Evolutionary conservation across 495 filamentous ascomycete species (phyloP).

Genomic region (Hypoxylon intermedium): DNA sequence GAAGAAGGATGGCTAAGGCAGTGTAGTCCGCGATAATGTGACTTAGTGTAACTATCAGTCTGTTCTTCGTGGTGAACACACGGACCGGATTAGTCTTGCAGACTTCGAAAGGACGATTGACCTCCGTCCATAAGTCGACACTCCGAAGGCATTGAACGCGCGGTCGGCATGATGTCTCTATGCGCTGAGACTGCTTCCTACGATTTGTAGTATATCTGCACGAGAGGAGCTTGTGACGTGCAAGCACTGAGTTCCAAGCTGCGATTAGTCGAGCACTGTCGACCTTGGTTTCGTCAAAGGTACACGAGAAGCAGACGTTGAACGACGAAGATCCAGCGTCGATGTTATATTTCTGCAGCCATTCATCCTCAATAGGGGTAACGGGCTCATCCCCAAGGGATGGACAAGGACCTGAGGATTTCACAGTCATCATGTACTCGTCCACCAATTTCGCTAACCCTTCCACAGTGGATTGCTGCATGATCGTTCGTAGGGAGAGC

Average conservation of each 20-base stretch:
- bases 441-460: too few species aligned
- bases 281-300: neutral
- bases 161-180: too few species aligned
- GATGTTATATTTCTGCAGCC: slow-evolving; percentile 7
- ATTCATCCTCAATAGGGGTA: slow-evolving; percentile 9
- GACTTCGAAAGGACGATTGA: too few species aligned
- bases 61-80: slow-evolving; percentile 18
- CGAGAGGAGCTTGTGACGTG: too few species aligned
- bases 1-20: slow-evolving; percentile 32
- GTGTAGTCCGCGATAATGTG: slow-evolving; percentile 45
- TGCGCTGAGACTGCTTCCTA: too few species aligned
- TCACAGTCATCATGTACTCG: neutral
- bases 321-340: neutral
- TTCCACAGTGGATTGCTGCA: neutral
- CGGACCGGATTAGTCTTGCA: slow-evolving; percentile 21
- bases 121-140: too few species aligned
- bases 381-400: neutral
- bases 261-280: neutral
- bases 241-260: too few species aligned
- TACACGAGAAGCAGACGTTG: neutral
- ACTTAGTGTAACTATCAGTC: slow-evolving; percentile 33
- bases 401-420: neutral
- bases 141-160: too few species aligned
- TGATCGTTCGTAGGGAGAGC: neutral
- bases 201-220: too few species aligned